Conservation (phyloP, 495 filamentous ascomycete genomes). For the Lentithecium fluviatile region DNA sequence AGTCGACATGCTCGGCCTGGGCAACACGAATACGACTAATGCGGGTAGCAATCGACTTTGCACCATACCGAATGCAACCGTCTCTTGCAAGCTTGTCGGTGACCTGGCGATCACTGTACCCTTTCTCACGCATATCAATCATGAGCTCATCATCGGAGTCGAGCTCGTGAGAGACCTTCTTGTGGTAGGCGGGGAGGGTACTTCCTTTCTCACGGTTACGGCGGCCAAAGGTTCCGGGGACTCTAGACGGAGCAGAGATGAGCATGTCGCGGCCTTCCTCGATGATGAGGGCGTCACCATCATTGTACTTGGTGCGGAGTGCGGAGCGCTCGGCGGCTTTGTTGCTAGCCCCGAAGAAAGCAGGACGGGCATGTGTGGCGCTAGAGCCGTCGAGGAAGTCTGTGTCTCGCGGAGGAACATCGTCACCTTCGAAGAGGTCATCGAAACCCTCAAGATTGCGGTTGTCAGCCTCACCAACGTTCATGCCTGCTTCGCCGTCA, state of each 20-base stretch:
- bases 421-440: background rate
- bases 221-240: constrained; percentile 8
- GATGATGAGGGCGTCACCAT: constrained; percentile 11
- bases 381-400: background rate
- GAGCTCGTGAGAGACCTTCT: constrained; percentile 36
- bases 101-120: constrained; percentile 39
- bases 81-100: constrained; percentile 38
- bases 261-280: background rate
- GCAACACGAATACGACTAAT: constrained; percentile 39
- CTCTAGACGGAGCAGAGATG: background rate
- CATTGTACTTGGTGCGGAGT: constrained; percentile 4
- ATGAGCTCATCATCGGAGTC: constrained; percentile 46
- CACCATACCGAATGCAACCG: constrained; percentile 37
- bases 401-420: background rate
- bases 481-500: too few relatives aligned
- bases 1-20: constrained; percentile 38
- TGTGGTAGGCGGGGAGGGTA: constrained; percentile 16
- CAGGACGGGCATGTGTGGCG: background rate
- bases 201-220: background rate
- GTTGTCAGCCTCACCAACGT: background rate
- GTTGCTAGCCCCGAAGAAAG: constrained; percentile 6
- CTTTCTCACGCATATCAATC: constrained; percentile 40
- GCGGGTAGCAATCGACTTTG: constrained; percentile 46
- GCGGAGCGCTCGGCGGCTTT: constrained; percentile 11
- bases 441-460: constrained; percentile 2